Evolutionary conservation across 148 eudicot species (phyloP).

Genomic region (Salicornia ramosissima): DNA sequence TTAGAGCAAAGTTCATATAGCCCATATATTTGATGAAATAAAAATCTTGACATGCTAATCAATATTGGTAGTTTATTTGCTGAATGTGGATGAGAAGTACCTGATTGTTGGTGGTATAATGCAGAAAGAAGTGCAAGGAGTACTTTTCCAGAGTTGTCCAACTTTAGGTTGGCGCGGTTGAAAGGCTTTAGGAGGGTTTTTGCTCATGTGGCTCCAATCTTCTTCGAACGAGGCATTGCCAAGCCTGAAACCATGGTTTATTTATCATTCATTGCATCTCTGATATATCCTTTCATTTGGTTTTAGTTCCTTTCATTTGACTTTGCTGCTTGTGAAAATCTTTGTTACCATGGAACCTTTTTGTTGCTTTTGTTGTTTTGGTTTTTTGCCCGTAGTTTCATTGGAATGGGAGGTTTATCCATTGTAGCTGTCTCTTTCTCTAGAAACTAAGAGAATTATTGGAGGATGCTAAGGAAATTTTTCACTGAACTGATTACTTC

Average conservation of each 20-base stretch:
- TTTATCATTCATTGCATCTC: background rate
- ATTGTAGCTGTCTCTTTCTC: background rate
- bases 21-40: too few relatives aligned
- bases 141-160: constrained; percentile 79
- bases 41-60: background rate
- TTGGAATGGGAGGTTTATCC: background rate
- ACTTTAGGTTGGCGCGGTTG: constrained; percentile 72
- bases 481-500: background rate
- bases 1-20: background rate
- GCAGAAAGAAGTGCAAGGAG: constrained; percentile 92
- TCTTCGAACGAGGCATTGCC: constrained; percentile 95
- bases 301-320: background rate
- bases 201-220: constrained; percentile 86
- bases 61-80: background rate
- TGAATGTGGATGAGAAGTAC: constrained; percentile 10
- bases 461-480: background rate
- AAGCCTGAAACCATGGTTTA: constrained; percentile 81
- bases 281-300: background rate
- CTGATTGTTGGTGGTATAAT: constrained; percentile 17
- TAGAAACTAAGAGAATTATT: background rate
- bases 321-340: background rate
- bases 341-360: too few relatives aligned
- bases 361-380: background rate
- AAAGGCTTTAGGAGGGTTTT: constrained; percentile 82
- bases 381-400: background rate